Base-by-base conservation (phyloP, 2,329 filamentous ascomycete genomes). In the Diplodia mutila region DNA sequence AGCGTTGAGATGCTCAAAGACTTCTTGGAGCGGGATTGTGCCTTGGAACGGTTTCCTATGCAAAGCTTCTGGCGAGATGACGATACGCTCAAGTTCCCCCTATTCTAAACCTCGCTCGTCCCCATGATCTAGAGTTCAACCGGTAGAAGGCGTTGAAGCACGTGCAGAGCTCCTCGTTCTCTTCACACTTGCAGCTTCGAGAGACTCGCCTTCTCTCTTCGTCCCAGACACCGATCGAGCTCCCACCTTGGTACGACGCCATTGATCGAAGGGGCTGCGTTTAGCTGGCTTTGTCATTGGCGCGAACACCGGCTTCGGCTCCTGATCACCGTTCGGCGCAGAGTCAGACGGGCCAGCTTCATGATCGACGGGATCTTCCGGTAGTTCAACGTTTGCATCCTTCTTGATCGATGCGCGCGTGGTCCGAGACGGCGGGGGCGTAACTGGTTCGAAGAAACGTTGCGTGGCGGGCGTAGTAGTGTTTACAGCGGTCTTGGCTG, bases 181-280 rank as follows among this genome's bases (percentile, higher is more conserved):
- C 72, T 79, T 78, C 68, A 74, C 75, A 14, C 68, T 64, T 21
- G 72, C 70, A 34, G 72, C 71, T 67, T 76, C 73, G 12, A 79
- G 71, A 46, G 72, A 69, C 23, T 75, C 73, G 32, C 75, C 77
- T 46, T 71, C 70, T 64, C 77, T 76, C 74, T 79, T 79, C 69
- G 49, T 48, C 7, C 52, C 48, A 2, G 65, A 59, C 12, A 55
- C 48, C 11, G 65, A 52, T 4, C 53, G 39, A n/a, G 46, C 18
- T 42, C 54, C 48, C 6, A 53, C 53, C 82, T 92, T 92, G 72
- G 86, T 87, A 68, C 89, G 87, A 70, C 83, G 85, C 90, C 90
- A 93, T 48, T 83, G 83, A 72, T 91, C 88, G 72, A 92, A 92
- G 2, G 87, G 87, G 72, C 85, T 89, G 67, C 80, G 81, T 70